Evolutionary conservation across 2,329 filamentous ascomycete species (phyloP), one percentile per base, ranked within the genome.

Genomic region (Claviceps sp.): DNA sequence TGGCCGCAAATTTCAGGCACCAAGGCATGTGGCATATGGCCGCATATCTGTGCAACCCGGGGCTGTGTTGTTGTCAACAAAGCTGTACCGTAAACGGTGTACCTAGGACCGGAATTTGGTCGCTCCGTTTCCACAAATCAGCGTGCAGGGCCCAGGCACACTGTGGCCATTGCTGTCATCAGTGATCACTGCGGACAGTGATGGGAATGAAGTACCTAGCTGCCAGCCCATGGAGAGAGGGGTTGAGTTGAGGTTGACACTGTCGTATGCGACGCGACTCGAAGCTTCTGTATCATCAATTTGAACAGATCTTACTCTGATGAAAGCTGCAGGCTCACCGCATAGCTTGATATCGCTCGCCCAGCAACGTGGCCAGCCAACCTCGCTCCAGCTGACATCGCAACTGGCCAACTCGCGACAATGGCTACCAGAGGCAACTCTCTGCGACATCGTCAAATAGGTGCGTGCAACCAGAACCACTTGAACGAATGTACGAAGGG

Each of bases 401-500:
- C 22, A 40, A 30, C 11, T 20, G 16, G 42, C 43, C 49, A 51
- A 37, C 22, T 44, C 38, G 48, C 56, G 56, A 66, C 48, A 58
- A 76, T 76, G 73, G 68, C 72, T 57, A 64, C 70, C 57, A 72
- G 69, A 54, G 70, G 67, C 50, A 70, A 65, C 56, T 72, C 72
- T 43, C 60, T 77, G 59, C 69, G 74, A 61, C 73, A 76, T 65
- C 73, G 72, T 63, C 73, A 76, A 60, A 73, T 76, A 62, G 65
- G 72, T 74, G 63, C 50, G 61, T 55, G 44, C 3, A 16, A 4
- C 2, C 22, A 22, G 1, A 11, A 4, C 2, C 22, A 22, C n/a
- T 4, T 26, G 37, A 24, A n/a, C 0, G 20, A 16, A 51, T 9
- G 11, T 6, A 11, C 13, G 24, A 14, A 2, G 22, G 22, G 22